Percentiles rank a stretch among this genome's conserved stretches.
Conservation (phyloP, 2,329 filamentous ascomycete species). For the Botrytis pseudocinerea region DNA sequence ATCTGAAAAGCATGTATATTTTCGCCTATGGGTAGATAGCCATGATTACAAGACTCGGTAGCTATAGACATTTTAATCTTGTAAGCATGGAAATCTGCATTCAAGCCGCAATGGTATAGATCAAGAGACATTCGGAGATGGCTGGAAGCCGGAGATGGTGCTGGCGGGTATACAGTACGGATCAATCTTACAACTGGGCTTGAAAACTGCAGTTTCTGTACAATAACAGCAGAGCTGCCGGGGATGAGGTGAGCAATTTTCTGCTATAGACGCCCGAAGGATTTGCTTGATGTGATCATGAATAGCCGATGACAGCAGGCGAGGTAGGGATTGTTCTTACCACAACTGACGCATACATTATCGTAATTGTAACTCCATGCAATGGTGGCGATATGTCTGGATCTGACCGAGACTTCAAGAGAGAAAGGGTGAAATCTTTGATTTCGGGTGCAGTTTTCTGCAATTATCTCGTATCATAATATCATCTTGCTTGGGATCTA, state of each 20-base stretch:
- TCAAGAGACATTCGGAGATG: neutral
- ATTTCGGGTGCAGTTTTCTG: neutral
- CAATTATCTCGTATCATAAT: neutral
- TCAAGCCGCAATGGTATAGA: neutral
- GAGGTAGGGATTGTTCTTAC: constrained; percentile 1
- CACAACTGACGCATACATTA: neutral
- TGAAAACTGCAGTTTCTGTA: neutral
- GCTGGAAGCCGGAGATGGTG: neutral
- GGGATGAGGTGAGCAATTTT: neutral
- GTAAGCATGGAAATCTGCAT: neutral
- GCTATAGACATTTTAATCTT: neutral
- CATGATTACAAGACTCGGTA: no score
- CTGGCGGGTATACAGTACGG: neutral
- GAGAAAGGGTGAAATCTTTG: neutral
- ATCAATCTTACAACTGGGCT: neutral
- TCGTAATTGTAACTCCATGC: neutral
- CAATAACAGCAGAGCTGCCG: no score
- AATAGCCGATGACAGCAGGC: neutral
- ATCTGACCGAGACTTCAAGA: neutral
- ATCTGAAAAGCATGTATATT: neutral
- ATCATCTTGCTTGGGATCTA: neutral
- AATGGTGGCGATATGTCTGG: no score
- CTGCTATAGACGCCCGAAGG: neutral
- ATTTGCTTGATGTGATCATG: constrained; percentile 5
- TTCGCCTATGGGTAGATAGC: no score